Percentiles rank a stretch among this genome's conserved stretches.
These are phyloP conservation scores for Diplodia scrobiculata DNA, from an alignment of 2,329 filamentous ascomycete genomes.

Conservation along the genomic window DNA sequence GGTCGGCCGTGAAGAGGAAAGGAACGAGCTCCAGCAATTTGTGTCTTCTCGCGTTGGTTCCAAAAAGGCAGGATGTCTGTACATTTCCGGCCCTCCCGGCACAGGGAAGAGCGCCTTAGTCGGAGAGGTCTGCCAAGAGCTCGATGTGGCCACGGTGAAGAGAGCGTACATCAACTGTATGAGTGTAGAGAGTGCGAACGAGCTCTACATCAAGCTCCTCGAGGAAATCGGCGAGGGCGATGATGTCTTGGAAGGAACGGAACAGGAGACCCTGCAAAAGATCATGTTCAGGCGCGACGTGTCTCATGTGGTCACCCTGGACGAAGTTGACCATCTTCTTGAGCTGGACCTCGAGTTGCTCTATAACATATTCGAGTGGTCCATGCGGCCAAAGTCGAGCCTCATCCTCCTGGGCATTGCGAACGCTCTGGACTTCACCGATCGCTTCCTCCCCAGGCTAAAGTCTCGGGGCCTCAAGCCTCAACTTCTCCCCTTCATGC, in stretches of 20 bases:
- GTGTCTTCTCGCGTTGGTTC: slow-evolving; percentile 64
- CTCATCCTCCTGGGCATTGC: slow-evolving; percentile 89
- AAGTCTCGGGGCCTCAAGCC: slow-evolving; percentile 93
- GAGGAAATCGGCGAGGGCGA: slow-evolving; percentile 65
- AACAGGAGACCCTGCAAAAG: slow-evolving; percentile 66
- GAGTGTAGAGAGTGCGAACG: slow-evolving; percentile 85
- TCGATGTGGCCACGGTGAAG: slow-evolving; percentile 59
- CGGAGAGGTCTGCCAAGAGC: slow-evolving; percentile 69
- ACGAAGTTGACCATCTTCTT: slow-evolving; percentile 93
- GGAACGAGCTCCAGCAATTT: slow-evolving; percentile 67
- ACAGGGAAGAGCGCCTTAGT: slow-evolving; percentile 97
- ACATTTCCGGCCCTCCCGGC: slow-evolving; percentile 92
- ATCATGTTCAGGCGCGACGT: slow-evolving; percentile 65
- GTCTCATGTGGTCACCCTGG: slow-evolving; percentile 81
- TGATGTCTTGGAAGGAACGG: slow-evolving; percentile 66
- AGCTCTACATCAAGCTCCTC: slow-evolving; percentile 78
- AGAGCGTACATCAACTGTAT: slow-evolving; percentile 92
- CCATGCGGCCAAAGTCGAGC: slow-evolving; percentile 74
- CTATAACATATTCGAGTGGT: slow-evolving; percentile 97
- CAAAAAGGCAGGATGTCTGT: slow-evolving; percentile 75
- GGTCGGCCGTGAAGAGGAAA: slow-evolving; percentile 73
- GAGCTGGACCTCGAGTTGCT: slow-evolving; percentile 85
- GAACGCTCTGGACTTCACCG: slow-evolving; percentile 92
- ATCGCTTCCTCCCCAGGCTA: slow-evolving; percentile 88
- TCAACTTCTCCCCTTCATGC: slow-evolving; percentile 84